phyloP scores from a whole-genome alignment of 176 grass and related monocot genomes.

The Luzula sylvatica region DNA sequence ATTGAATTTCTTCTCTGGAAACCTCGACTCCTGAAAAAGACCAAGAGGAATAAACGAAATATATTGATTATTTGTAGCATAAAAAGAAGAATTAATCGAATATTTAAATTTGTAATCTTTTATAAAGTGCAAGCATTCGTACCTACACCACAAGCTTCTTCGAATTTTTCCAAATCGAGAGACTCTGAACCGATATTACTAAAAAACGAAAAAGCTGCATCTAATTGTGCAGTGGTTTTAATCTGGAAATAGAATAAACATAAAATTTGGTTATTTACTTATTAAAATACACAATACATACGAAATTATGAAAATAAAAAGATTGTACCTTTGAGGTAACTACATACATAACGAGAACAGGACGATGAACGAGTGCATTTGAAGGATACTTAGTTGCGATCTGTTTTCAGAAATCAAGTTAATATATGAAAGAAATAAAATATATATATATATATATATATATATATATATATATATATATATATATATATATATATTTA shows the following conservation, averaged over 20 bases:
- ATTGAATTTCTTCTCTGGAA: slow-evolving; percentile 79
- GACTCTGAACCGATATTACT: slow-evolving; percentile 48
- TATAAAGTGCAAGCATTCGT: slow-evolving; percentile 2
- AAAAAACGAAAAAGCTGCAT: slow-evolving; percentile 74
- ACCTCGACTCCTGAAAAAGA: slow-evolving; percentile 58
- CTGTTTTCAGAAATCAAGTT: slow-evolving; percentile 13
- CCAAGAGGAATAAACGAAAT: not conserved
- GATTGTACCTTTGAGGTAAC: slow-evolving; percentile 20
- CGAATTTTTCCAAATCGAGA: slow-evolving; percentile 56
- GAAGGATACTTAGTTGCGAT: slow-evolving; percentile 25
- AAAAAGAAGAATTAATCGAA: too few species aligned
- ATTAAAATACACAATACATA: too few species aligned
- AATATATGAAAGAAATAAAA: not conserved
- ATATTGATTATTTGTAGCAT: too few species aligned
- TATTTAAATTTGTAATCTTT: too few species aligned
- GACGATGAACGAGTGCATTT: slow-evolving; percentile 23
- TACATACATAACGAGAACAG: slow-evolving; percentile 19
- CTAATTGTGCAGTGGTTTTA: slow-evolving; percentile 70
- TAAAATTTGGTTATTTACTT: too few species aligned
- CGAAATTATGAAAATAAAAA: not conserved
- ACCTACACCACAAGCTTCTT: slow-evolving; percentile 93
- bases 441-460: too few species aligned
- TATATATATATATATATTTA: not conserved
- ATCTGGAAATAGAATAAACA: slow-evolving; percentile 41
- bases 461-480: too few species aligned